Conservation (phyloP, 768 basidiomycete genomes). For the Chlorophyllum brunneum region DNA sequence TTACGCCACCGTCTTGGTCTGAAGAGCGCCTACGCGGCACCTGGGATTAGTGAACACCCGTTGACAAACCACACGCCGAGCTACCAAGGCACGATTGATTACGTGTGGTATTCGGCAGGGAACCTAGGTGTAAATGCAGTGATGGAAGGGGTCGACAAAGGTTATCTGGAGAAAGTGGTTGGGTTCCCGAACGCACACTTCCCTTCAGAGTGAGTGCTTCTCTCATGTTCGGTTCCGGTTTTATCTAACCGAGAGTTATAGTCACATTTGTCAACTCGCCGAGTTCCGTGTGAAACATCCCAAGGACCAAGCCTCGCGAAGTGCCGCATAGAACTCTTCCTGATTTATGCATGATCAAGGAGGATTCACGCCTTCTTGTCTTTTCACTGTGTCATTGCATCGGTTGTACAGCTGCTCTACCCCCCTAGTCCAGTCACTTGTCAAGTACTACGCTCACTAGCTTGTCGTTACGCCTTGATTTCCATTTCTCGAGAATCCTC, state of each 20-base stretch:
- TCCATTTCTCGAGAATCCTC: not conserved
- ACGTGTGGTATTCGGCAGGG: slow-evolving; percentile 84
- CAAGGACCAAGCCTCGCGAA: slow-evolving; percentile 32
- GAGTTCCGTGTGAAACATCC: slow-evolving; percentile 82
- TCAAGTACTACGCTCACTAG: slow-evolving; percentile 10
- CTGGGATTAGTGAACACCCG: slow-evolving; percentile 42
- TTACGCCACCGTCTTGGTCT: slow-evolving; percentile 74
- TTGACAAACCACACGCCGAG: slow-evolving; percentile 90
- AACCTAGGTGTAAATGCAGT: slow-evolving; percentile 77
- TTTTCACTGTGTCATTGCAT: not conserved
- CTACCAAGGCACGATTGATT: slow-evolving; percentile 86
- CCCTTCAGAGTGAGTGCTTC: slow-evolving; percentile 83
- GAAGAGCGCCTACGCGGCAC: slow-evolving; percentile 76
- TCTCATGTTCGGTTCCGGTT: not conserved
- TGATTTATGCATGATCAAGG: not conserved
- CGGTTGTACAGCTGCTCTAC: slow-evolving; percentile 5
- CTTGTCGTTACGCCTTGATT: slow-evolving; percentile 7
- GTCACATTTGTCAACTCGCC: slow-evolving; percentile 67
- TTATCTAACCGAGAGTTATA: slow-evolving; percentile 23
- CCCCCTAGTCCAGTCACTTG: slow-evolving; percentile 8
- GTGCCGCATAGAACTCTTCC: not conserved
- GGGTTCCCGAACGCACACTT: slow-evolving; percentile 98
- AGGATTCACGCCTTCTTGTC: not conserved
- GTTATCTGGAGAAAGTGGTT: slow-evolving; percentile 85
- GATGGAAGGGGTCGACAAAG: slow-evolving; percentile 82